phyloP scores from a whole-genome alignment of 2,329 filamentous ascomycete species.

The Dactylellina leptospora region DNA sequence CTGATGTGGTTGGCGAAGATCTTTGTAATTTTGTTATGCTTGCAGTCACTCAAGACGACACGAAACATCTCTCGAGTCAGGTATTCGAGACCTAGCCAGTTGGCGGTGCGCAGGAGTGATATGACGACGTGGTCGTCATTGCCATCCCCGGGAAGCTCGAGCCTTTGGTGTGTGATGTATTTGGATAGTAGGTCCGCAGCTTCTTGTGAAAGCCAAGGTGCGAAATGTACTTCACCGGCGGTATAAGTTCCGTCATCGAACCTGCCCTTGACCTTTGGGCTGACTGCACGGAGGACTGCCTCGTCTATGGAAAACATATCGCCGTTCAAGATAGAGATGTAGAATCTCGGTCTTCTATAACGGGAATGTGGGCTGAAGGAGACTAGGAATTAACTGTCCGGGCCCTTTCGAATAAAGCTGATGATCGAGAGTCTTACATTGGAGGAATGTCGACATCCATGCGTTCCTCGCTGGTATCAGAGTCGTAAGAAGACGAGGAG shows the following conservation, averaged over 20 bases:
- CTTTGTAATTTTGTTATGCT: not conserved
- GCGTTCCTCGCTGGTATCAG: not conserved
- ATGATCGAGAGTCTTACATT: not conserved
- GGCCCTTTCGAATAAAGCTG: not conserved
- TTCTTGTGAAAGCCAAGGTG: not conserved
- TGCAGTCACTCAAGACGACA: not conserved
- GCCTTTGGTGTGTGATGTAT: not conserved
- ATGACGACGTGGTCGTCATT: not conserved
- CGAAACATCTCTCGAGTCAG: not conserved
- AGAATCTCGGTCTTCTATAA: not conserved
- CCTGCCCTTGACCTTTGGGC: not conserved
- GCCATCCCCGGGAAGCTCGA: not conserved
- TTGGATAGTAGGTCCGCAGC: not conserved
- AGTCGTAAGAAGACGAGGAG: too few relatives aligned
- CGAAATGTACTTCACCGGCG: not conserved
- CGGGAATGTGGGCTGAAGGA: not conserved
- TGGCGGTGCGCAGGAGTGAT: not conserved
- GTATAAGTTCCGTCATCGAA: not conserved
- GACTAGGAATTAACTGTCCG: not conserved
- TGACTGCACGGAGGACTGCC: not conserved
- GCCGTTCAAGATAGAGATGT: not conserved
- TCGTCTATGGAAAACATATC: not conserved
- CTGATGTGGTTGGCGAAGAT: not conserved
- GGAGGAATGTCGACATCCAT: not conserved
- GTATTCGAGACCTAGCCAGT: conserved; percentile 1